Evolutionary conservation across 805 yeast species (phyloP), one percentile per base, ranked within the genome.

Genomic region (Wickerhamiella cacticola): DNA sequence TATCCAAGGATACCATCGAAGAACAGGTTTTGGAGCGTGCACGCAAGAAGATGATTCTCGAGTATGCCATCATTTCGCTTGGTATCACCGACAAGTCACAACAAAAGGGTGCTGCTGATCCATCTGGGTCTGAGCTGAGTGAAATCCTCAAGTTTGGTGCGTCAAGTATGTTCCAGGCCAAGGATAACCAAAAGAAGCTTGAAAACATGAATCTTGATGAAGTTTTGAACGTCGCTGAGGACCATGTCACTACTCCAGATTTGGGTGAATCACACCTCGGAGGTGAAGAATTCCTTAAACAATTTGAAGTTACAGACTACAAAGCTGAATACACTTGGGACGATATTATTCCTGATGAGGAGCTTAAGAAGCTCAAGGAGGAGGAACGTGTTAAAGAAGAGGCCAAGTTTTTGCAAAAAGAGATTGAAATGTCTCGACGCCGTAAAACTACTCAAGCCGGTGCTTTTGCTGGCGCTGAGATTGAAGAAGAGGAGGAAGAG

Each of bases 321-420:
- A 92, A 92, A 68, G 97, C 98, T 0, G 96, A 89, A 63, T 87
- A 89, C 52, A 94, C 87, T 54, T 92, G 99, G 99, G 97, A 92
- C 68, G 99, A 92, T 64, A 92, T 92, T 56, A 92, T 92, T 58
- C 99, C 99, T 0, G 88, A 85, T 54, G 95, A 84, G 40, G 98
- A 92, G 63, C 71, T 94, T 53, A 74, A 78, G 51, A 85, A 82
- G 62, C 72, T 92, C 57, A 92, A 92, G 62, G 95, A 83, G 54
- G 95, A 87, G 48, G 98, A 92, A 62, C 80, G 82, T 70, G 81
- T 79, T 62, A 74, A 82, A 45, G 75, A 80, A 40, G 96, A 92
- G 55, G 96, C 89, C 53, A 82, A 78, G 54, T 88, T 78, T 59
- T 72, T 92, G 49, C 79, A 86, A 59, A 89, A 87, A 56, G 97